These are phyloP conservation scores for Spinacia oleracea DNA, from an alignment of 179 eudicot genomes.

Conservation along the genomic window DNA sequence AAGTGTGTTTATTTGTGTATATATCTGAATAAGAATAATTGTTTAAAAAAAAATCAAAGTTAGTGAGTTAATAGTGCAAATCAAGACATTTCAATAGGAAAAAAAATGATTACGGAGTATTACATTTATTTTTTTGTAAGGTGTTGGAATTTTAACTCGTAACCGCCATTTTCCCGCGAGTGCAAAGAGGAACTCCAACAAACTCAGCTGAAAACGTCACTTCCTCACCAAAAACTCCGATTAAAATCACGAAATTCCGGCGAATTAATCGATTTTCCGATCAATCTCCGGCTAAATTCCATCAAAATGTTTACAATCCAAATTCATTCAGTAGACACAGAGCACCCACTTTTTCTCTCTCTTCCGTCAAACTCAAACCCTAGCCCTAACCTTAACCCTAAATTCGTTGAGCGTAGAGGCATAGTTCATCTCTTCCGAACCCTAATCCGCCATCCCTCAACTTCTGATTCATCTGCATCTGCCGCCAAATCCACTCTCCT, in stretches of 20 bases:
- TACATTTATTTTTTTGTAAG: too few relatives aligned
- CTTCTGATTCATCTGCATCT: conserved; percentile 32
- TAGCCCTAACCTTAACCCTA: conserved; percentile 20
- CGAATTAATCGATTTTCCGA: background rate
- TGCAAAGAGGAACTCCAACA: background rate
- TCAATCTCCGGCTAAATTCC: background rate
- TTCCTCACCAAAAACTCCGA: background rate
- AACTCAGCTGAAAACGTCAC: background rate
- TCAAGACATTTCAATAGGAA: too few relatives aligned
- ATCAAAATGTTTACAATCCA: conserved; percentile 54
- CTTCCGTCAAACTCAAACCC: conserved; percentile 36
- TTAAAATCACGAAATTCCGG: conserved; percentile 12
- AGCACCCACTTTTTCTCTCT: conserved; percentile 46
- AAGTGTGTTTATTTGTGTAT: too few relatives aligned
- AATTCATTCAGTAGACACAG: conserved; percentile 62
- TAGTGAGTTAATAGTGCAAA: too few relatives aligned
- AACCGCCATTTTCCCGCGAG: background rate
- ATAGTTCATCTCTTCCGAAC: conserved; percentile 63
- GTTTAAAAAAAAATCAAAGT: too few relatives aligned
- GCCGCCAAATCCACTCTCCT: conserved; percentile 44
- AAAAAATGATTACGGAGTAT: too few relatives aligned
- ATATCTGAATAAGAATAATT: too few relatives aligned
- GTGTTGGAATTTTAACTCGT: background rate
- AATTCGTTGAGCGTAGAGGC: conserved; percentile 55
- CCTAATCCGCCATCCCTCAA: conserved; percentile 28